Evolutionary conservation across 2,329 filamentous ascomycete genomes (phyloP).

Genomic region (Trichoderma oligosporum): DNA sequence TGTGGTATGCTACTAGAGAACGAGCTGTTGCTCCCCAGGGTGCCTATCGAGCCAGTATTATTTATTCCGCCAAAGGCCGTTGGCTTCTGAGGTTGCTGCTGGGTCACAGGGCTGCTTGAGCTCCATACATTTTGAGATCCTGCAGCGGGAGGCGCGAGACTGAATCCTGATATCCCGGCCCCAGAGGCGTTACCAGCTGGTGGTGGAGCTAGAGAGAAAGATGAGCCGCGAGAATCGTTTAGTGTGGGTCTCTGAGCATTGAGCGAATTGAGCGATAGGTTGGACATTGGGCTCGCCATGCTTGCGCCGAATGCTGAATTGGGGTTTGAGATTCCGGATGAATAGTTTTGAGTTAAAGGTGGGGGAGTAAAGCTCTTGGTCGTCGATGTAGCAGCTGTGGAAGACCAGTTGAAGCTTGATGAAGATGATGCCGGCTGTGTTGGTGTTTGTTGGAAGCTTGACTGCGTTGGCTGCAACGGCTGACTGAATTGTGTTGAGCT

Average conservation of each 20-base stretch:
- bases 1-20: conserved; percentile 22
- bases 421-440: conserved; percentile 26
- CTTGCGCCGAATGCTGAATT: conserved; percentile 32
- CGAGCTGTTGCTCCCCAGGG: conserved; percentile 23
- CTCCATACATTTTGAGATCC: conserved; percentile 23
- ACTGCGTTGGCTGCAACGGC: conserved; percentile 47
- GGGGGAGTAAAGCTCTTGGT: conserved; percentile 22
- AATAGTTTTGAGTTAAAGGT: conserved; percentile 32
- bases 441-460: conserved; percentile 30
- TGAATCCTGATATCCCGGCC: conserved; percentile 40
- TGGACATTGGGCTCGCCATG: conserved; percentile 45
- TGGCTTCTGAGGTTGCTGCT: conserved; percentile 14
- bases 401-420: conserved; percentile 51
- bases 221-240: conserved; percentile 36
- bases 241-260: conserved; percentile 38
- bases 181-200: conserved; percentile 32
- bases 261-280: conserved; percentile 40
- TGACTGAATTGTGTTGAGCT: conserved; percentile 61
- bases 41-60: conserved; percentile 19
- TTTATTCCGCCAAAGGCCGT: conserved; percentile 24
- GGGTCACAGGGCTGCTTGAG: conserved; percentile 11
- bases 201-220: conserved; percentile 57
- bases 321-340: conserved; percentile 26
- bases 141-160: conserved; percentile 43
- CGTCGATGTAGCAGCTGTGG: conserved; percentile 35